Conservation (phyloP, 306 rosid species). For the Fragaria iinumae region DNA sequence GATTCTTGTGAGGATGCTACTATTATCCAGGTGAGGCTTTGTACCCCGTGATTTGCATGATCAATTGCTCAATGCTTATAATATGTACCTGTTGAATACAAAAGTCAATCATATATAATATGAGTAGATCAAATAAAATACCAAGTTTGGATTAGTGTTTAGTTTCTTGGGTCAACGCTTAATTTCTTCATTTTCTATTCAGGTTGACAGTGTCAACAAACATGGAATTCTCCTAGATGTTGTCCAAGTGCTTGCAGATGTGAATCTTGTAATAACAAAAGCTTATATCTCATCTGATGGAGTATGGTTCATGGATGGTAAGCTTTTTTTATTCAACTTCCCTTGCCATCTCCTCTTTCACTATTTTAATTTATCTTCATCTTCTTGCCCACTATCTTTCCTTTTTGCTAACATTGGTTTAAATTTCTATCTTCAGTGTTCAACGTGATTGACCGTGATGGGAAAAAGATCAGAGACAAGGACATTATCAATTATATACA, state of each 20-base stretch:
- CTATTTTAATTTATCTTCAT: background rate
- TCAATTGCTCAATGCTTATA: background rate
- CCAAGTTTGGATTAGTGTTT: constrained; percentile 6
- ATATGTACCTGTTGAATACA: constrained; percentile 6
- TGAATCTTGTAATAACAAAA: constrained; percentile 73
- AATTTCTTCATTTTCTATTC: constrained; percentile 1
- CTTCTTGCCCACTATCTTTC: too few species aligned
- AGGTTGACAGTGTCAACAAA: constrained; percentile 93
- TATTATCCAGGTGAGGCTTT: constrained; percentile 60
- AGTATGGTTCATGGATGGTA: constrained; percentile 98
- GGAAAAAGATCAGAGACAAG: constrained; percentile 78
- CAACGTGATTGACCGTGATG: constrained; percentile 69
- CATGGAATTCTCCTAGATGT: constrained; percentile 90
- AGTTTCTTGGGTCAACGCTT: background rate
- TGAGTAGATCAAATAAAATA: background rate
- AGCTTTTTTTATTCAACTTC: constrained; percentile 11
- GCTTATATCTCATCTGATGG: constrained; percentile 95
- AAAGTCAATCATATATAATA: background rate
- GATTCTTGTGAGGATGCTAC: constrained; percentile 73
- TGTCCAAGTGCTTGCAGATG: constrained; percentile 86
- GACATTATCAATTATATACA: constrained; percentile 77
- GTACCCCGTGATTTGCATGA: constrained; percentile 2
- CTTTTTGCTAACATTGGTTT: background rate
- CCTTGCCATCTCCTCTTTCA: background rate
- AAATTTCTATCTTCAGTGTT: constrained; percentile 58